Base-by-base conservation (phyloP, 2,329 filamentous ascomycete genomes). In the Aspergillus piperis region DNA sequence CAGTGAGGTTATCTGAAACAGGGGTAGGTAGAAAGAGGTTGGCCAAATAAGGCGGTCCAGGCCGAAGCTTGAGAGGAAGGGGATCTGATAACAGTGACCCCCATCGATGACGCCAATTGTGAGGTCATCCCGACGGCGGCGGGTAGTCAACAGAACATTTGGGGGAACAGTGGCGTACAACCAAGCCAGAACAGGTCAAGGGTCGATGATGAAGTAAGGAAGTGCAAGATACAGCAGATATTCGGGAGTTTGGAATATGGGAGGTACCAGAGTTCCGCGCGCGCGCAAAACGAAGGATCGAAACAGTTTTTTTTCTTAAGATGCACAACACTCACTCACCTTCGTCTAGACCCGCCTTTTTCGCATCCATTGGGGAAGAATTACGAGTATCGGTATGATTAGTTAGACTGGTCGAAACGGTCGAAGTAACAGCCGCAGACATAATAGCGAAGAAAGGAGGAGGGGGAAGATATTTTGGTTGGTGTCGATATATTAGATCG, bases 281-380 rank as follows among this genome's bases (percentile, higher is more conserved):
- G 55, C 42, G 49, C 61, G 62, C 27, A 61, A 52, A 60, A 30
- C 54, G 48, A 54, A 59, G 58, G 21, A 54, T 54, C 54, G 64
- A 62, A 48, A 41, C 57, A 58, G 44, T 25, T 32, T 32, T 32
- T 13, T 13, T 25, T 32, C 11, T 32, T 11, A 36, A 57, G 44
- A 64, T 61, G 32, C 55, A 13, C 32, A 36, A 13, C 10, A 73
- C 75, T 63, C 10, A 73, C 75, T 63, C 66, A 80, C 78, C 76
- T 74, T 78, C 76, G 59, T 78, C 73, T 57, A 73, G 59, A 32
- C 65, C 65, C 57, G 70, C 71, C 64, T 76, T 79, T 66, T 78
- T 79, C 58, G 73, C 70, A 64, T 80, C 78, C 75, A 80, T 79
- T 66, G 77, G 71, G 54, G 77, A 75, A 58, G 77, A 71, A 60